Percentiles rank a stretch among this genome's conserved stretches.
phyloP scores from a whole-genome alignment of 1,284 basidiomycete genomes.

The Ustilago crameri region DNA sequence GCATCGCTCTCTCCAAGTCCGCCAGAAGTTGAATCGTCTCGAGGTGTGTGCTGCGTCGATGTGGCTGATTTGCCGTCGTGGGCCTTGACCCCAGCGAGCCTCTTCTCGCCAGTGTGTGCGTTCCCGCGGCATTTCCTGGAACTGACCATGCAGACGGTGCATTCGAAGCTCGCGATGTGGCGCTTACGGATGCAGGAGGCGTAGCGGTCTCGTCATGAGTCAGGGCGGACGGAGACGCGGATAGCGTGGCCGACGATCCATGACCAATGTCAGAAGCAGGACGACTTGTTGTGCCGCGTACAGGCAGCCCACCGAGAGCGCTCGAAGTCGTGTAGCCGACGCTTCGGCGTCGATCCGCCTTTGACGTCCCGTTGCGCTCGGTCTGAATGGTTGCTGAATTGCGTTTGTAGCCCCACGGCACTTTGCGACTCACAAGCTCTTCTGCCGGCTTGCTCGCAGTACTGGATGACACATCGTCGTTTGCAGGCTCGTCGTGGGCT shows the following conservation, averaged over 20 bases:
- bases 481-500: slow-evolving; percentile 11
- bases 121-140: slow-evolving; percentile 2
- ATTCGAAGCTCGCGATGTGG: slow-evolving; percentile 9
- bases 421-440: slow-evolving; percentile 55
- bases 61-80: slow-evolving; percentile 11
- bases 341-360: slow-evolving; percentile 40
- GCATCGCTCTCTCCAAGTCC: slow-evolving; percentile 55
- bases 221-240: slow-evolving; percentile 4
- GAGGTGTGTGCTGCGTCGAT: slow-evolving; percentile 18
- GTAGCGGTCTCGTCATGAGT: slow-evolving; percentile 8
- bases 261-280: slow-evolving; percentile 21
- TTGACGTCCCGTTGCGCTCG: slow-evolving; percentile 38
- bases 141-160: slow-evolving; percentile 37
- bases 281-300: slow-evolving; percentile 6
- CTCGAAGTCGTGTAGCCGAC: slow-evolving; percentile 39
- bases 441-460: slow-evolving; percentile 26
- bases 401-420: slow-evolving; percentile 58
- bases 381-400: slow-evolving; percentile 28
- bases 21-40: slow-evolving; percentile 40
- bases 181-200: slow-evolving; percentile 5
- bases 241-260: background rate
- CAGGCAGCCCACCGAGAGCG: slow-evolving; percentile 24
- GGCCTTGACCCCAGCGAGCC: slow-evolving; percentile 23
- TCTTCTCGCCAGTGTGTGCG: slow-evolving; percentile 17
- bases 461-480: slow-evolving; percentile 27